These are phyloP conservation scores for Vanderwaltozyma polyspora DNA, from an alignment of 805 yeast genomes.

Conservation along the genomic window DNA sequence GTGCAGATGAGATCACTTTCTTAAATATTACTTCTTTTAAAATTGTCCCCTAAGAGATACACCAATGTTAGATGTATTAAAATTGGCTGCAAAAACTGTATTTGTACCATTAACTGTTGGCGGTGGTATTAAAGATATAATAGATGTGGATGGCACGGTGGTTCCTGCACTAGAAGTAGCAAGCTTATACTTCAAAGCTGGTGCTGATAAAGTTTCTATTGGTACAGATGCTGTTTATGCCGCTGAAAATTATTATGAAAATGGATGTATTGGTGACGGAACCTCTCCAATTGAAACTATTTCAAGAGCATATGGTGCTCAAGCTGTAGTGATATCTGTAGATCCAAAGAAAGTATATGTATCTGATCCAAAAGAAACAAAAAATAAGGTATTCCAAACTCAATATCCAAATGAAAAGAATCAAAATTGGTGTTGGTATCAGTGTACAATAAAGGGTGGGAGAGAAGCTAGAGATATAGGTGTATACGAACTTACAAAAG, in stretches of 20 bases:
- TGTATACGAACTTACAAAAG: conserved; percentile 77
- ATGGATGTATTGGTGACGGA: conserved; percentile 52
- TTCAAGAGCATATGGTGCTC: conserved; percentile 84
- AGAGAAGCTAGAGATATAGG: conserved; percentile 84
- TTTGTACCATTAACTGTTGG: conserved; percentile 98
- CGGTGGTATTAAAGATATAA: conserved; percentile 89
- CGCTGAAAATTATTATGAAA: conserved; percentile 68
- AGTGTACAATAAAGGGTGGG: conserved; percentile 95
- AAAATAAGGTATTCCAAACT: conserved; percentile 56
- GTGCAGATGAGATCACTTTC: conserved; percentile 95
- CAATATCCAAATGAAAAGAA: conserved; percentile 72
- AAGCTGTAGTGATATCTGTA: conserved; percentile 96
- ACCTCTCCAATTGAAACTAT: conserved; percentile 86
- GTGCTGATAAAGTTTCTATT: conserved; percentile 96
- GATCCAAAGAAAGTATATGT: conserved; percentile 89
- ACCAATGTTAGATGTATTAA: conserved; percentile 89
- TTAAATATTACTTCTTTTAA: conserved; percentile 92
- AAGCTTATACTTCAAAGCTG: conserved; percentile 80
- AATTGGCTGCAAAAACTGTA: conserved; percentile 72
- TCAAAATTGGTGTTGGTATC: conserved; percentile 83
- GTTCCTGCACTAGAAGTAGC: conserved; percentile 89
- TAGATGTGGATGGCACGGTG: conserved; percentile 70
- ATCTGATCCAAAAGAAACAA: conserved; percentile 40
- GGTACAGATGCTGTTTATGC: conserved; percentile 96
- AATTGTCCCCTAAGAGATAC: conserved; percentile 86